phyloP scores from a whole-genome alignment of 371 early-diverging fungal species.

The Batkoa obscura region DNA sequence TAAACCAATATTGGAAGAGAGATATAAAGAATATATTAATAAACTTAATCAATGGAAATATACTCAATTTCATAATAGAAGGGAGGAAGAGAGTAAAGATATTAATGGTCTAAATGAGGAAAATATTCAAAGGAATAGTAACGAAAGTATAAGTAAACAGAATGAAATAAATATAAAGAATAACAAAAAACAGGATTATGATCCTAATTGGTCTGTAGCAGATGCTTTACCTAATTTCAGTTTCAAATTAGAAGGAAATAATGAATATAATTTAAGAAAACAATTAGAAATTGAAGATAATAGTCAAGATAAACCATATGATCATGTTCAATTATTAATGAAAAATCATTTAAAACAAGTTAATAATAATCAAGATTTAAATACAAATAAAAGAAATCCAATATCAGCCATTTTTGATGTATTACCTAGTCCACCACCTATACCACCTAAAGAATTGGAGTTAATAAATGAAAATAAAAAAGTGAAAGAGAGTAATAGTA shows the following conservation, averaged over 20 bases:
- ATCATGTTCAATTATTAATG: no score
- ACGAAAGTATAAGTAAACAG: background rate
- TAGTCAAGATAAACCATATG: no score
- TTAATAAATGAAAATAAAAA: no score
- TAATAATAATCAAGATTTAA: no score
- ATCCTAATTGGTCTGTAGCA: background rate
- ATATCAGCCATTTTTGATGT: no score
- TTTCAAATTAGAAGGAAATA: background rate
- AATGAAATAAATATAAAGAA: background rate
- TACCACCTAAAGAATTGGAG: conserved; percentile 2
- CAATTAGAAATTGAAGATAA: no score
- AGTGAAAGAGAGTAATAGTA: no score
- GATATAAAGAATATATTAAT: background rate
- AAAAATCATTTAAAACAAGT: no score
- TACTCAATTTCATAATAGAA: background rate
- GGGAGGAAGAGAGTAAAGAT: background rate
- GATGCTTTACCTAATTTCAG: background rate
- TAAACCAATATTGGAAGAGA: background rate
- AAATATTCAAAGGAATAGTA: background rate
- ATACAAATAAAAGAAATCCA: no score
- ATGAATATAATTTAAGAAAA: no score
- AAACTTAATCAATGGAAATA: background rate
- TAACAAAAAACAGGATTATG: background rate
- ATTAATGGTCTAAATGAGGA: background rate
- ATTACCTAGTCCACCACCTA: background rate